Base-by-base conservation (phyloP, 331 rosid genomes). In the Phaseolus coccineus region DNA sequence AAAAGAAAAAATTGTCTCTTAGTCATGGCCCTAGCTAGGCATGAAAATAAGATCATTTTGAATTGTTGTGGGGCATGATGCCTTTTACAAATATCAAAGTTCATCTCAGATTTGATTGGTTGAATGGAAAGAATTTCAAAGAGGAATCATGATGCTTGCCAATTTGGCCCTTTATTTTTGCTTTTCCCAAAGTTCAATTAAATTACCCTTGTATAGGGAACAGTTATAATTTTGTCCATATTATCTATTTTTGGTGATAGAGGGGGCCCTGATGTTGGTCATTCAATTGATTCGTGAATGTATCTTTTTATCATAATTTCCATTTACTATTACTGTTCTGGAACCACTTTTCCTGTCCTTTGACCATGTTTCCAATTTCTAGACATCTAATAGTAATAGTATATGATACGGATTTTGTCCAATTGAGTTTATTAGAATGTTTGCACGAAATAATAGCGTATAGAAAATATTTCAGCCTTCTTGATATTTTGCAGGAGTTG, bases 401-500 rank as follows among this genome's bases (percentile, higher is more conserved):
- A 15, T 10, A 40, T 44, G 67, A 35, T 50, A 53, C 8, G 1
- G 31, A 83, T 8, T 55, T 72, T 48, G 74, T 50, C 74, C 25
- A 31, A 51, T 59, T 73, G 35, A 73, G 39, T 33, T 69, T 1
- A 74, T 28, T 58, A 50, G 77, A 27, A 59, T 51, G 42, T 28
- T 48, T 30, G 52, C 55, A 65, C 7, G 39, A 33, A 75, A 9
- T 53, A 10, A 24, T 79, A 11, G 50, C 22, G 0, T 37, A 10
- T 58, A 74, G 30, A 51, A 50, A 77, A 61, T 56, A 67, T 33
- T 50, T 40, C 46, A 39, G 28, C 27, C 40, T 15, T 27, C 88
- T 69, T 63, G 62, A 57, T 28, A 8, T 77, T 78, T 65, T 58
- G 82, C 89, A 95, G 98, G 99, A 93, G 96, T 69, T 96, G 99